Evolutionary conservation across 1,139 yeast genomes (phyloP), one percentile per base, ranked within the genome.

Genomic region (Geotrichum europaeum): DNA sequence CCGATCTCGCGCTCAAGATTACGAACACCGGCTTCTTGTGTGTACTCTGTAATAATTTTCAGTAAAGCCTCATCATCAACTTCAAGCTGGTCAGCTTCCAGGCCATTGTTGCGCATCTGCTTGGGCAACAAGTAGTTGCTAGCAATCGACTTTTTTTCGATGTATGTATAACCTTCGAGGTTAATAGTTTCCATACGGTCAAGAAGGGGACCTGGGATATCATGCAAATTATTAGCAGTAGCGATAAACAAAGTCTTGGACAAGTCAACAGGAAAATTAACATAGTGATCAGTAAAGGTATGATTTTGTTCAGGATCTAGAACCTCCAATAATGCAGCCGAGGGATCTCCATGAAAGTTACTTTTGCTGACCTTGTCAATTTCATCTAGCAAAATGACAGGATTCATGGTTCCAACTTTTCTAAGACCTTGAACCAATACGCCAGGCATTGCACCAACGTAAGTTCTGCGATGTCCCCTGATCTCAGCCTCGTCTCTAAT

Each of bases 401-500:
- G 97, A 69, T 90, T 90, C 87, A 86, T 86, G 0, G 89, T 81
- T 49, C 90, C 83, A 0, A 92, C 84, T 68, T 87, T 87, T 63
- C 96, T 80, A 60, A 91, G 76, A 0, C 96, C 87, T 75, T 87
- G 96, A 32, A 89, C 81, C 25, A 91, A 78, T 51, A 89, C 80
- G 6, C 97, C 97, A 0, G 97, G 96, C 88, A 91, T 86, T 2
- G 97, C 92, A 2, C 97, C 97, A 53, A 91, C 95, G 72, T 90
- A 91, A 0, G 97, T 91, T 69, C 97, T 80, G 72, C 97, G 80
- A 72, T 91, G 97, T 1, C 97, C 97, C 68, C 96, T 81, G 63
- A 91, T 86, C 68, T 91, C 97, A 20, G 96, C 88, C 71, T 90
- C 96, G 69, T 91, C 97, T 64, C 87, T 84, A 54, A 91, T 80